These are phyloP conservation scores for Eucalyptus urophylla DNA, from an alignment of 345 rosid species.

Conservation along the genomic window DNA sequence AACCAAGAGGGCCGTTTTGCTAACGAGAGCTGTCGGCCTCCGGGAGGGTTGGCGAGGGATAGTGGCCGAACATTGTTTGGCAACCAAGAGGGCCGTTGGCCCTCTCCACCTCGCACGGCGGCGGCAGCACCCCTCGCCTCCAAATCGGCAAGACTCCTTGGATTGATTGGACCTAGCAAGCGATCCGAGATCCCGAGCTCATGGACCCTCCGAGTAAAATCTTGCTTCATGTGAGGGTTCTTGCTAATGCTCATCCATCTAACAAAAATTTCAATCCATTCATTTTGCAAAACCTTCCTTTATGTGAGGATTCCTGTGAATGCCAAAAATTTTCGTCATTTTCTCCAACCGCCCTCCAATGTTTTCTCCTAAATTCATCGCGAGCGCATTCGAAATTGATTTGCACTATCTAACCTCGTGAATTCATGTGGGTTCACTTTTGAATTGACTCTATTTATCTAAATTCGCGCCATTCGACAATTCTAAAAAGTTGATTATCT, in stretches of 20 bases:
- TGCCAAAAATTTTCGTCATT: neutral
- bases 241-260: neutral
- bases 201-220: neutral
- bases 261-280: neutral
- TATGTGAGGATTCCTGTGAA: neutral
- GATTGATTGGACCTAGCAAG: neutral
- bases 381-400: neutral
- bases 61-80: neutral
- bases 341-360: neutral
- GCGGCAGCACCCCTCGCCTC: neutral
- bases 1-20: neutral
- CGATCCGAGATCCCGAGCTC: neutral
- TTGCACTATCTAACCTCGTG: neutral
- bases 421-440: neutral
- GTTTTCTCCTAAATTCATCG: neutral
- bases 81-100: neutral
- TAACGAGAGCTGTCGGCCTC: neutral
- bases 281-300: neutral
- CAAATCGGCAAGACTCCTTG: neutral
- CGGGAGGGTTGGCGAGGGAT: neutral
- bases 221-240: neutral
- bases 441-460: neutral
- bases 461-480: accelerated
- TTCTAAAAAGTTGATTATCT: neutral
- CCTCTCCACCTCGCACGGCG: neutral